These are phyloP conservation scores for Borealophlyctis nickersoniae DNA, from an alignment of 192 early-diverging fungal species.

Conservation along the genomic window DNA sequence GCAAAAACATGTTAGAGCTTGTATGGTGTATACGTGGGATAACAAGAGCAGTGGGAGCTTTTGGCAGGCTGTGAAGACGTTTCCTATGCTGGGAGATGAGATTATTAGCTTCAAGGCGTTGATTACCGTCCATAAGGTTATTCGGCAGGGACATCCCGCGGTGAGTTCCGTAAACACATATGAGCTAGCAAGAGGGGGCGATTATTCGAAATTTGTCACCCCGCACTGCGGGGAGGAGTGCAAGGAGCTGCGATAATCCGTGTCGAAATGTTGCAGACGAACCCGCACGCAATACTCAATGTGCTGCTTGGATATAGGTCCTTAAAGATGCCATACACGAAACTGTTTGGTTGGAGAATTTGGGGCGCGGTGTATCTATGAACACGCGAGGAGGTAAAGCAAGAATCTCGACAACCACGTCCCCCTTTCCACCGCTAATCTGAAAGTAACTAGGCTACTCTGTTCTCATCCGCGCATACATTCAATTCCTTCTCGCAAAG, in stretches of 20 bases:
- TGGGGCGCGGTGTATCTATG: slow-evolving; percentile 33
- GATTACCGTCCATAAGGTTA: slow-evolving; percentile 92
- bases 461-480: slow-evolving; percentile 82
- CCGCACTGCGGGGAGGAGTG: not conserved
- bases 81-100: slow-evolving; percentile 87
- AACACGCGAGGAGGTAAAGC: slow-evolving; percentile 11
- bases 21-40: slow-evolving; percentile 95
- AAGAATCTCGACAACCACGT: too few species aligned
- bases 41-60: slow-evolving; percentile 80
- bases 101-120: slow-evolving; percentile 95
- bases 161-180: slow-evolving; percentile 42
- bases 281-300: too few species aligned
- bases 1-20: slow-evolving; percentile 90
- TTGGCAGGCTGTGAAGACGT: slow-evolving; percentile 82
- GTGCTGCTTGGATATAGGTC: slow-evolving; percentile 40
- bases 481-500: slow-evolving; percentile 85
- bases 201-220: not conserved
- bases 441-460: slow-evolving; percentile 72
- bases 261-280: not conserved
- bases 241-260: not conserved
- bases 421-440: too few species aligned
- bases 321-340: slow-evolving; percentile 82
- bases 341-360: slow-evolving; percentile 78
- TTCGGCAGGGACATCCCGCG: slow-evolving; percentile 83
- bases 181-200: not conserved